Percentiles rank a stretch among this genome's conserved stretches.
These are phyloP conservation scores for Arthrobotrys conoides DNA, from an alignment of 2,329 filamentous ascomycete species.

Conservation along the genomic window DNA sequence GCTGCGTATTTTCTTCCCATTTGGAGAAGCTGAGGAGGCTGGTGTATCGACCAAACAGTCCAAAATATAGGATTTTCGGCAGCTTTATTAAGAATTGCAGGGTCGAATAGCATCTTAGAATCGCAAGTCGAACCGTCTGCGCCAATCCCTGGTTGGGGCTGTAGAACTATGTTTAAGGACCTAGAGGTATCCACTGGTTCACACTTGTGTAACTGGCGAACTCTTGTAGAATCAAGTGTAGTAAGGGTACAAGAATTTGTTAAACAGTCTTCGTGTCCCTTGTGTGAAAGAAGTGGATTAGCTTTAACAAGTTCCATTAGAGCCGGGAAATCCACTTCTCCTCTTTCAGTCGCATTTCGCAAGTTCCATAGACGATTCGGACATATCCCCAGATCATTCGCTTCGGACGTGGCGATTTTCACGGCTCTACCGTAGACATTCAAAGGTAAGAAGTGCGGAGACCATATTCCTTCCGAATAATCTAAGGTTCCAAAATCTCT, in stretches of 20 bases:
- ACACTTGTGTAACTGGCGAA: conserved; percentile 17
- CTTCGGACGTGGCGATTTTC: not conserved
- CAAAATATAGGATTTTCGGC: conserved; percentile 18
- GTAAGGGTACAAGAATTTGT: conserved; percentile 22
- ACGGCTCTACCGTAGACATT: conserved; percentile 16
- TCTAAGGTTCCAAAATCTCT: conserved; percentile 3
- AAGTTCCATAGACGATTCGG: conserved; percentile 30
- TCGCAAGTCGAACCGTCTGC: not conserved
- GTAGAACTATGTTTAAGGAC: not conserved
- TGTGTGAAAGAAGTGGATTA: conserved; percentile 2
- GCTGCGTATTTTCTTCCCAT: conserved; percentile 51
- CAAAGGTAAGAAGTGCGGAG: conserved; percentile 4
- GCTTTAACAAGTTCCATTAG: conserved; percentile 24
- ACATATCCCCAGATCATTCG: conserved; percentile 4
- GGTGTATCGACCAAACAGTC: conserved; percentile 12
- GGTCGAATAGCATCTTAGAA: conserved; percentile 6
- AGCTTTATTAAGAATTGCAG: conserved; percentile 10
- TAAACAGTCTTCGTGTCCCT: conserved; percentile 21
- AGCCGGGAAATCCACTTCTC: conserved; percentile 26
- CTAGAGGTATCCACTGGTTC: not conserved
- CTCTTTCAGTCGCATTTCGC: conserved; percentile 13
- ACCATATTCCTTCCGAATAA: conserved; percentile 22
- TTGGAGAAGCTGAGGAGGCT: conserved; percentile 8
- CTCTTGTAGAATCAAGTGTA: conserved; percentile 21
- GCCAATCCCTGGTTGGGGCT: not conserved